Evolutionary conservation across 495 filamentous ascomycete genomes (phyloP).

Genomic region (Aspergillus ostianus): DNA sequence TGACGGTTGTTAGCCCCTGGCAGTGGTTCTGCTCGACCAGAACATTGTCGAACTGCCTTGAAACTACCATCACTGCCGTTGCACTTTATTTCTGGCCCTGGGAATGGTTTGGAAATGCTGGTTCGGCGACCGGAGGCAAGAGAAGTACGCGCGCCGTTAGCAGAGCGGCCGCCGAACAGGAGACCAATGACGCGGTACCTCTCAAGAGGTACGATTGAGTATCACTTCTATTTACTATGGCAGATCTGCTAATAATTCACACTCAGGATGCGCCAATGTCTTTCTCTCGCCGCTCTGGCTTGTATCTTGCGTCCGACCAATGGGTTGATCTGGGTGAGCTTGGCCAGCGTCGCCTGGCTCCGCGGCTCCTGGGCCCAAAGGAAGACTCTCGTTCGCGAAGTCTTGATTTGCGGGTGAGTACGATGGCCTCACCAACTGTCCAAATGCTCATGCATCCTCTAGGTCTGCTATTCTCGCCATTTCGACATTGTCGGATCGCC

Average conservation of each 20-base stretch:
- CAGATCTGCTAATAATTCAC: conserved; percentile 2
- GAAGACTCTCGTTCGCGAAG: conserved; percentile 58
- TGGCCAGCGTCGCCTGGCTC: conserved; percentile 47
- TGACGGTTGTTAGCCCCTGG: conserved; percentile 84
- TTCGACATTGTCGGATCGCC: conserved; percentile 68
- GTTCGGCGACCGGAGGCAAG: background rate
- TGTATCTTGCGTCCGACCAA: conserved; percentile 92
- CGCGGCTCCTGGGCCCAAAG: conserved; percentile 41
- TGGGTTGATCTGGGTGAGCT: conserved; percentile 73
- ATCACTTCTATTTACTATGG: background rate
- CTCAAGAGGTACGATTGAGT: conserved; percentile 14
- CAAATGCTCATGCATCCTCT: conserved; percentile 14
- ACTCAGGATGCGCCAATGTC: conserved; percentile 58
- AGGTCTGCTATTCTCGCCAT: conserved; percentile 57
- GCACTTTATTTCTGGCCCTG: conserved; percentile 89
- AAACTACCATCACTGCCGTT: conserved; percentile 79
- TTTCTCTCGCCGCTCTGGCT: conserved; percentile 75
- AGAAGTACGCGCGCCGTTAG: conserved; percentile 1
- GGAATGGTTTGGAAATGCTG: conserved; percentile 49
- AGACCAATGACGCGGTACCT: conserved; percentile 13
- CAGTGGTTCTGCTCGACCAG: conserved; percentile 95
- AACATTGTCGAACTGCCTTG: conserved; percentile 90
- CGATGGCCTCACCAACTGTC: background rate
- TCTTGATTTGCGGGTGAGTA: conserved; percentile 65
- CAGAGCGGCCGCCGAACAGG: background rate